phyloP scores from a whole-genome alignment of 148 eudicot species.

The Oxyria digyna region DNA sequence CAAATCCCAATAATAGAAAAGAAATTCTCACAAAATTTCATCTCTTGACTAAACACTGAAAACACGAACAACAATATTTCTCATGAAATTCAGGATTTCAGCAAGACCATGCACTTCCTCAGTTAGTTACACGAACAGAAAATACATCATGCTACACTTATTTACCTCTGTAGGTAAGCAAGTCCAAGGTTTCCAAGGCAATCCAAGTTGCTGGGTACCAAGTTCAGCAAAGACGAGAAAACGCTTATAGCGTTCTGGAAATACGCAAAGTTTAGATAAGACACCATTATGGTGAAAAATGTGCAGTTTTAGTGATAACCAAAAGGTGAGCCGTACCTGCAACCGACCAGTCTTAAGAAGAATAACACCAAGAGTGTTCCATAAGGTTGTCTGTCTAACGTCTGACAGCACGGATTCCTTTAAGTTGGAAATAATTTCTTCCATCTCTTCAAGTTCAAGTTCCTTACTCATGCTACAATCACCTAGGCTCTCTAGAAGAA shows the following conservation, averaged over 20 bases:
- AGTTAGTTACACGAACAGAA: too few relatives aligned
- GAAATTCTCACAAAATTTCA: neutral
- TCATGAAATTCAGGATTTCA: neutral
- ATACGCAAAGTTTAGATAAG: constrained; percentile 18
- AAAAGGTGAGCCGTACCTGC: constrained; percentile 37
- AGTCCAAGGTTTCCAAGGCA: constrained; percentile 94
- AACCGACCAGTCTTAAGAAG: constrained; percentile 78
- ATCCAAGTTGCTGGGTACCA: constrained; percentile 79
- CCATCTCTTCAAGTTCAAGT: constrained; percentile 65
- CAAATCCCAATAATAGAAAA: neutral
- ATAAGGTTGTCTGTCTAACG: constrained; percentile 79
- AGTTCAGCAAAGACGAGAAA: constrained; percentile 51
- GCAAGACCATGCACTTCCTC: neutral
- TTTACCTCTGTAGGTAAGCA: constrained; percentile 86
- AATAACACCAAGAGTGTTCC: constrained; percentile 85
- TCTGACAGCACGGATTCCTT: constrained; percentile 71
- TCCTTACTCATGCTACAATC: constrained; percentile 52
- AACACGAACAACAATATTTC: neutral
- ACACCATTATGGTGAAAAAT: neutral
- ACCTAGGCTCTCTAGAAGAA: constrained; percentile 71
- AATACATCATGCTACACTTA: neutral
- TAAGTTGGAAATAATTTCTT: constrained; percentile 55
- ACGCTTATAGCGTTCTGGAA: constrained; percentile 76
- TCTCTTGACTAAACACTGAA: neutral
- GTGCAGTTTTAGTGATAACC: neutral